Evolutionary conservation across 805 yeast genomes (phyloP).

Genomic region (Wickerhamiella qilinensis): DNA sequence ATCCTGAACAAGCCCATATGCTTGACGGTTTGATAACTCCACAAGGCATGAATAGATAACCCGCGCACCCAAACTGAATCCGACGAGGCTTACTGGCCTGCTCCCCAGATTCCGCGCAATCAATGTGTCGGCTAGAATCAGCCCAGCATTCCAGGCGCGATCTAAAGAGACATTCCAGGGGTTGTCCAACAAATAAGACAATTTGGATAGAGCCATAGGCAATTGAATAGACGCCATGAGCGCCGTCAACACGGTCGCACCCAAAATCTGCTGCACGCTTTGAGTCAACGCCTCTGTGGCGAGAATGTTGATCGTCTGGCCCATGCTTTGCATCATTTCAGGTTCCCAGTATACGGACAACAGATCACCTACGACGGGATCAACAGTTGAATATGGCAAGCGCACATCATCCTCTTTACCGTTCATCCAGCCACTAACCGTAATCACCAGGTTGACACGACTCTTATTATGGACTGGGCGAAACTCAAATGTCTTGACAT

Average conservation of each 20-base stretch:
- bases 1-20: constrained; percentile 75
- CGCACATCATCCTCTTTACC: constrained; percentile 92
- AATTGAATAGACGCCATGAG: constrained; percentile 84
- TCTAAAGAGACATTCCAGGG: constrained; percentile 98
- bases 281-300: constrained; percentile 90
- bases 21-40: constrained; percentile 73
- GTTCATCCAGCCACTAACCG: constrained; percentile 96
- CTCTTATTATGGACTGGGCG: constrained; percentile 83
- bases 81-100: constrained; percentile 81
- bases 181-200: constrained; percentile 79
- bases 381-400: constrained; percentile 88
- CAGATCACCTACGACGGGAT: constrained; percentile 95
- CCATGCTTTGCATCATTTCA: constrained; percentile 87
- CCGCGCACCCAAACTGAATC: constrained; percentile 87
- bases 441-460: constrained; percentile 69
- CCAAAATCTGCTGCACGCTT: constrained; percentile 87
- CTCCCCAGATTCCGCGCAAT: constrained; percentile 79
- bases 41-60: constrained; percentile 78
- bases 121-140: constrained; percentile 77
- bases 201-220: constrained; percentile 80
- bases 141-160: constrained; percentile 94
- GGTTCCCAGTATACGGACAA: constrained; percentile 95
- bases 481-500: constrained; percentile 86
- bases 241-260: constrained; percentile 76
- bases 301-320: constrained; percentile 84